Percentiles rank a stretch among this genome's conserved stretches.
Conservation (phyloP, 148 eudicot genomes). For the Chenopodium quinoa region DNA sequence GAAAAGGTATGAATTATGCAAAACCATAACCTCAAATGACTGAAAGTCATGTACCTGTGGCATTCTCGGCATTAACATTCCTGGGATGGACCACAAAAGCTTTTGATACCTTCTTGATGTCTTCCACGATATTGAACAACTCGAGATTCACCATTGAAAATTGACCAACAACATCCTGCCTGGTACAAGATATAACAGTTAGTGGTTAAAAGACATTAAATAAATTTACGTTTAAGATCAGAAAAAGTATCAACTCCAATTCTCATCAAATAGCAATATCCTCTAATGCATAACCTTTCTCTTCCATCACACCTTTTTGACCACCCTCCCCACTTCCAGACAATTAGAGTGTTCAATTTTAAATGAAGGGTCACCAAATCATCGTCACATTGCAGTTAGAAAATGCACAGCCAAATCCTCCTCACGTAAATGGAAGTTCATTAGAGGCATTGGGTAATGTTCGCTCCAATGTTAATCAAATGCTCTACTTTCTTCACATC, state of each 20-base stretch:
- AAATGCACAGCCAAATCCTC: not conserved
- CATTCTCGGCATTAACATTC: constrained; percentile 87
- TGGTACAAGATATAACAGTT: constrained; percentile 24
- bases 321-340: not conserved
- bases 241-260: not conserved
- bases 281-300: not conserved
- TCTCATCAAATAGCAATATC: not conserved
- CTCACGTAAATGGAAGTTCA: not conserved
- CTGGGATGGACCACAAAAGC: constrained; percentile 94
- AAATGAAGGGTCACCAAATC: too few relatives aligned
- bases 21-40: constrained; percentile 2
- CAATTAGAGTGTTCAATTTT: not conserved
- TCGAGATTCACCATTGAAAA: constrained; percentile 98
- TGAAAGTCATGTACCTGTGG: constrained; percentile 53
- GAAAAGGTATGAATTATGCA: not conserved
- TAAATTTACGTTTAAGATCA: not conserved
- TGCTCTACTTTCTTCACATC: too few relatives aligned
- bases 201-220: not conserved
- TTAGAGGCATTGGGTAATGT: not conserved
- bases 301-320: not conserved
- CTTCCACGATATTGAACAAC: constrained; percentile 86
- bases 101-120: constrained; percentile 92
- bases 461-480: not conserved
- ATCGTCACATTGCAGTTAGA: not conserved
- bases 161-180: constrained; percentile 85